Percentiles rank a stretch among this genome's conserved stretches.
These are phyloP conservation scores for Extremus antarcticus DNA, from an alignment of 495 filamentous ascomycete species.

Conservation along the genomic window DNA sequence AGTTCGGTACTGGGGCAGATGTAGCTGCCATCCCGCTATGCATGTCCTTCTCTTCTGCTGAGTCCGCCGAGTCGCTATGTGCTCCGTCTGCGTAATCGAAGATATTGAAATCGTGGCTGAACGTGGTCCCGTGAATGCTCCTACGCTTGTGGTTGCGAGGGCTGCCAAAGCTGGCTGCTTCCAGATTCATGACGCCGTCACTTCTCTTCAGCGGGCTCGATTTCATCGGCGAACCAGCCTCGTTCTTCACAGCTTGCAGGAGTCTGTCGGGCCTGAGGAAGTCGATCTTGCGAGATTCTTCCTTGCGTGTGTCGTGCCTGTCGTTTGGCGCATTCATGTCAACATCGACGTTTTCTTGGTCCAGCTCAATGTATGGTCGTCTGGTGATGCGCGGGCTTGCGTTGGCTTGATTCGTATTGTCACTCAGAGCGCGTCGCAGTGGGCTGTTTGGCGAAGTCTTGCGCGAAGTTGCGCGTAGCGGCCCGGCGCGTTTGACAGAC, in stretches of 20 bases:
- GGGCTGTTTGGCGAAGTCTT: slow-evolving; percentile 52
- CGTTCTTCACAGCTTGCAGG: slow-evolving; percentile 16
- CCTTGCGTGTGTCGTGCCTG: slow-evolving; percentile 5
- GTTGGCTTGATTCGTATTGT: slow-evolving; percentile 63
- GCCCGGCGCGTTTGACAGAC: slow-evolving; percentile 12
- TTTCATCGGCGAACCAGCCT: slow-evolving; percentile 40
- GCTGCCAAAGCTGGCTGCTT: slow-evolving; percentile 63
- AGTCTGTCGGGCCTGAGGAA: slow-evolving; percentile 25
- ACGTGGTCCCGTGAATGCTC: slow-evolving; percentile 60
- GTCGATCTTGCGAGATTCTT: slow-evolving; percentile 29
- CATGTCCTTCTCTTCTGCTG: slow-evolving; percentile 19
- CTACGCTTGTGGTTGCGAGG: slow-evolving; percentile 73
- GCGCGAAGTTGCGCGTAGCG: slow-evolving; percentile 36
- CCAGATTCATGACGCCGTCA: slow-evolving; percentile 80
- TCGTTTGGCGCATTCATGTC: slow-evolving; percentile 1
- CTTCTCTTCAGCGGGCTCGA: slow-evolving; percentile 86
- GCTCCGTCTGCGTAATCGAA: slow-evolving; percentile 46
- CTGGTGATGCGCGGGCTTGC: slow-evolving; percentile 37
- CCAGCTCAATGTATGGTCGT: slow-evolving; percentile 43
- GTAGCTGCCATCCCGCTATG: slow-evolving; percentile 24
- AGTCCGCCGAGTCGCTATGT: slow-evolving; percentile 12
- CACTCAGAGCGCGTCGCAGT: slow-evolving; percentile 59
- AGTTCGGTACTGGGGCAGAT: slow-evolving; percentile 27
- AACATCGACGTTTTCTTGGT: slow-evolving; percentile 15
- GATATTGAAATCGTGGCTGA: slow-evolving; percentile 55